Evolutionary conservation across 352 stramenopile species (phyloP).

Genomic region (Phytophthora pisi): DNA sequence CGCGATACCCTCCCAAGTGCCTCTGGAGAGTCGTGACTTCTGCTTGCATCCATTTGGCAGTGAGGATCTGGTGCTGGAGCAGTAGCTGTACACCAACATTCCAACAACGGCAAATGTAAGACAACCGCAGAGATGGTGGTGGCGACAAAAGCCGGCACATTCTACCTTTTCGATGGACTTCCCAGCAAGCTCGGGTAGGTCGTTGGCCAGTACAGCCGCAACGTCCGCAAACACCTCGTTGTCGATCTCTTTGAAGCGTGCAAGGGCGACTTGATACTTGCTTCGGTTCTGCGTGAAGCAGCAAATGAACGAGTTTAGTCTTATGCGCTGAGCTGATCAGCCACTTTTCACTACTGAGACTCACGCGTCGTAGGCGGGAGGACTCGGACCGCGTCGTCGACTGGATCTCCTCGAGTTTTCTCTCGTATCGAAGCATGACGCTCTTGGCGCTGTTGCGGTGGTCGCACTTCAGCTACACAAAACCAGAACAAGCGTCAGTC

Average conservation of each 20-base stretch:
- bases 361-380: slow-evolving; percentile 57
- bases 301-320: slow-evolving; percentile 10
- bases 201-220: slow-evolving; percentile 40
- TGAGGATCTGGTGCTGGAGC: slow-evolving; percentile 38
- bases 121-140: not conserved
- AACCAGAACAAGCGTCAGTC: slow-evolving; percentile 9
- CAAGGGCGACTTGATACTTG: slow-evolving; percentile 62
- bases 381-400: slow-evolving; percentile 47
- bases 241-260: slow-evolving; percentile 73
- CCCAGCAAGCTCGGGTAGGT: slow-evolving; percentile 40
- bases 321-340: not conserved
- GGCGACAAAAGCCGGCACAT: not conserved
- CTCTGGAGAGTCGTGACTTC: slow-evolving; percentile 28
- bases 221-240: slow-evolving; percentile 54
- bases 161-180: slow-evolving; percentile 50
- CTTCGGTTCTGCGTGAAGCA: slow-evolving; percentile 53
- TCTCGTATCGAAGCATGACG: slow-evolving; percentile 63
- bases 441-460: slow-evolving; percentile 65
- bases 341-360: slow-evolving; percentile 9
- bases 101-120: slow-evolving; percentile 8
- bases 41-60: slow-evolving; percentile 34
- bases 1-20: slow-evolving; percentile 26
- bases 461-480: slow-evolving; percentile 57
- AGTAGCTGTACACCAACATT: slow-evolving; percentile 32
- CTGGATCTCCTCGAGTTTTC: slow-evolving; percentile 64